Evolutionary conservation across 176 grass and related monocot genomes (phyloP).

Genomic region (Poa annua): DNA sequence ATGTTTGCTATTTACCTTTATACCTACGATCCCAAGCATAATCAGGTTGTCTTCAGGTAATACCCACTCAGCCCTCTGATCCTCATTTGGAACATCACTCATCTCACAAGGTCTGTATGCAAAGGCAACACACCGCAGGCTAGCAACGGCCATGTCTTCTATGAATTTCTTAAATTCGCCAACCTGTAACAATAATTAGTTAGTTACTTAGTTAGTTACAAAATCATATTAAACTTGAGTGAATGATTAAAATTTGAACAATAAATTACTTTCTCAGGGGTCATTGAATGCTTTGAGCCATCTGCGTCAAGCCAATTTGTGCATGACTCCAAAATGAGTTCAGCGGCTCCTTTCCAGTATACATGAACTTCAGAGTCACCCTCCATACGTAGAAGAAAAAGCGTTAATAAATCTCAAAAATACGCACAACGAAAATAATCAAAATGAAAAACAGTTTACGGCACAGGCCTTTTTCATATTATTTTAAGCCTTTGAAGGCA

Average conservation of each 20-base stretch:
- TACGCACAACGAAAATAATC: background rate
- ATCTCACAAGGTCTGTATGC: constrained; percentile 68
- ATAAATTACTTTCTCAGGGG: constrained; percentile 60
- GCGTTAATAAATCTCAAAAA: constrained; percentile 10
- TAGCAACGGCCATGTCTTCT: constrained; percentile 79
- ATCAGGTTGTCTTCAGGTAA: constrained; percentile 83
- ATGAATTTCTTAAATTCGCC: constrained; percentile 77
- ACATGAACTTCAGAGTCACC: constrained; percentile 74
- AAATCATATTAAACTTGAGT: background rate
- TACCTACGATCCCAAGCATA: constrained; percentile 81
- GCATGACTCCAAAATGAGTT: constrained; percentile 88
- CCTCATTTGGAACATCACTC: constrained; percentile 74
- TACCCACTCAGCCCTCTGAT: constrained; percentile 70
- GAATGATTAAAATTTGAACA: constrained; percentile 23
- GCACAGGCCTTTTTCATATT: background rate
- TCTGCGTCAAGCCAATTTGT: constrained; percentile 68
- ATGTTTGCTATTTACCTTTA: constrained; percentile 62
- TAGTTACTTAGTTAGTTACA: background rate
- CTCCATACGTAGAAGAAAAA: constrained; percentile 49
- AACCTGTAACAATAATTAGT: constrained; percentile 49
- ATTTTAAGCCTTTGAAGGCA: background rate
- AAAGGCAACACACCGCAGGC: constrained; percentile 88
- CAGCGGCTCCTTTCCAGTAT: constrained; percentile 98
- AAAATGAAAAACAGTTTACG: background rate
- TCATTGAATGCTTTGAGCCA: constrained; percentile 67